Evolutionary conservation across 495 filamentous ascomycete species (phyloP), one percentile per base, ranked within the genome.

Genomic region (Pyronema domesticum): DNA sequence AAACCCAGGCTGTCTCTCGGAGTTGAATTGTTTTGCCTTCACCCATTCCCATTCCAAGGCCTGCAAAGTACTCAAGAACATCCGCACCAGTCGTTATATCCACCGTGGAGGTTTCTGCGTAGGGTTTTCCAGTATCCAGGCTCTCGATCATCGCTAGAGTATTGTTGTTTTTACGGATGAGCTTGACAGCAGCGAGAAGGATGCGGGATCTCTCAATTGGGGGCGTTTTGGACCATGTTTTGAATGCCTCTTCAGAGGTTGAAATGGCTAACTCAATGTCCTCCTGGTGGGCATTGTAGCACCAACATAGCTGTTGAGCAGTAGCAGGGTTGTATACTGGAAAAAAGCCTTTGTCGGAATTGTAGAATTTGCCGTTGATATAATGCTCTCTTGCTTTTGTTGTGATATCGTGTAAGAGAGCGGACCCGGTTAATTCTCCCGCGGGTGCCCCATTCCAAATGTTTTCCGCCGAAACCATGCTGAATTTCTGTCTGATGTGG

Each of bases 51-150:
- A 77, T 79, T 14, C 85, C 78, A 30, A 84, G 69, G 56, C 81
- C 80, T 51, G 82, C 82, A 65, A 80, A 86, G 69, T 83, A 86
- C 59, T 86, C 83, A 39, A 86, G 68, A 15, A 83, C 80, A 68
- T 88, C 83, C 3, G 82, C 81, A 34, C 83, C 83, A 2, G 81
- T 84, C 23, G 79, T 70, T 5, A 87, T 74, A 63, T 87, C 83
- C 11, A 86, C 82, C 1, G 80, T 78, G 57, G 79, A 81, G 19
- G 83, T 87, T 66, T 87, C 83, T 0, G 76, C 80, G 58, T 73
- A 85, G 0, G 83, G 76, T 62, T 85, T 86, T 53, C 83, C 83
- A 3, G 83, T 85, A 64, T 86, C 83, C 47, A 76, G 68, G 0
- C 82, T 83, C 67, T 87, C 83, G 30, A 80, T 65, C 34, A 67